Conservation (phyloP, 179 eudicot species). For the Beta corolliflora region DNA sequence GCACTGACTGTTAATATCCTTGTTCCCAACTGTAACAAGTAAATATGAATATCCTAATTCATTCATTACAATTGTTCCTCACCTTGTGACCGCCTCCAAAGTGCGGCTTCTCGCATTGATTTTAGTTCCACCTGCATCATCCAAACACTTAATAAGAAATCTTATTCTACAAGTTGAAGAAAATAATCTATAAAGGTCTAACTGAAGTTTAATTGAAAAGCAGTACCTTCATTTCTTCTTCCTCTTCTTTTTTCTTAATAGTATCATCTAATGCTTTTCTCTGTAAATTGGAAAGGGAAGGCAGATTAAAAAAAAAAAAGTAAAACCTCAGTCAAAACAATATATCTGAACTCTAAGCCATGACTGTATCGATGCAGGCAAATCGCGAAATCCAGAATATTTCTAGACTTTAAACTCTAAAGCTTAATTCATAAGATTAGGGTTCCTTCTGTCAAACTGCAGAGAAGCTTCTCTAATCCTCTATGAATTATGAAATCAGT, state of each 20-base stretch:
- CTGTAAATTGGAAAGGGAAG: constrained; percentile 34
- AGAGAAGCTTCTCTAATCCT: neutral
- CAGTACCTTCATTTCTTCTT: constrained; percentile 80
- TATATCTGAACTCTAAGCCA: neutral
- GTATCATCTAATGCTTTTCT: constrained; percentile 81
- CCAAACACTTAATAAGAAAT: constrained; percentile 14
- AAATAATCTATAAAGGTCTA: neutral
- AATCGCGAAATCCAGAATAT: neutral
- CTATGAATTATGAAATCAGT: neutral
- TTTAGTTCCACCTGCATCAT: constrained; percentile 58
- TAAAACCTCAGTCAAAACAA: neutral
- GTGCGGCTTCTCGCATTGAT: constrained; percentile 93
- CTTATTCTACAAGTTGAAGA: too few species aligned
- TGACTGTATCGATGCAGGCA: neutral
- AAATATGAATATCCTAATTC: neutral
- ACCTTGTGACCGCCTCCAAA: constrained; percentile 96
- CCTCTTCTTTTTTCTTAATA: constrained; percentile 79
- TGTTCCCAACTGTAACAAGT: neutral
- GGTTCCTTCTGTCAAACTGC: neutral
- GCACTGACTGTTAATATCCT: neutral
- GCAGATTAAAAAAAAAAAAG: constrained; percentile 1
- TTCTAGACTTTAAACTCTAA: neutral
- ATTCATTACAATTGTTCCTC: constrained; percentile 10
- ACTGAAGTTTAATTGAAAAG: neutral
- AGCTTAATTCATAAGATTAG: neutral